Evolutionary conservation across 164 flowering plant genomes (phyloP), one percentile per base, ranked within the genome.

Genomic region (Aristolochia californica): DNA sequence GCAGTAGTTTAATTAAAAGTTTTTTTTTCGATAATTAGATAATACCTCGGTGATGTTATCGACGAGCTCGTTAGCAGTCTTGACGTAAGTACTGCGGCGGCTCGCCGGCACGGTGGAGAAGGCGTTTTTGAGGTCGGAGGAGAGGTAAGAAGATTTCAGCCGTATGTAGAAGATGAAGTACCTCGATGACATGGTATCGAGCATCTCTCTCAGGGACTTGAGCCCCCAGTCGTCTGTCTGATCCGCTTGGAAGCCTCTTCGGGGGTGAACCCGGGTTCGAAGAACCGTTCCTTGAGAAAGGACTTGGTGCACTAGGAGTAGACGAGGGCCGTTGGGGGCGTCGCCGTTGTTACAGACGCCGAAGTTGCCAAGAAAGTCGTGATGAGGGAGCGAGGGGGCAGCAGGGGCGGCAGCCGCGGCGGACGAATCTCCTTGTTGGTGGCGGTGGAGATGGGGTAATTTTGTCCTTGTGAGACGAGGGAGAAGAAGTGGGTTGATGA

Each of bases 301-400:
- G 98, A 88, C n/a, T 80, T 74, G 0, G 83, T 76, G 13, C 96
- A 95, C 98, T 90, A 91, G 22, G 66, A 80, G 68, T 91, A 68
- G 0, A 87, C 91, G 18, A 69, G 57, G 10, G 87, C 81, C 5
- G 34, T 5, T 7, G 78, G 77, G 5, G 80, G 45, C 13, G 59
- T 22, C 28, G 27, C 30, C 9, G 71, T 64, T 22, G 73, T 79
- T 2, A 76, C 56, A 12, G 71, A 71, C 13, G 72, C 43, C 9
- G 86, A 66, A 44, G 79, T 48, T 0, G 78, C 64, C 10, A 80
- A 17, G 0, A 82, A 28, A 11, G 78, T 57, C 7, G 77, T 62
- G 0, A 79, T 18, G 4, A 72, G 5, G 13, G 70, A 76, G 17
- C 89, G 62, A 16, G 82, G 34, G 2, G 28, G 38, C 38, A 28